Percentiles rank a stretch among this genome's conserved stretches.
Evolutionary conservation across 345 rosid genomes (phyloP).

Genomic region (Pseudoturritis turrita): DNA sequence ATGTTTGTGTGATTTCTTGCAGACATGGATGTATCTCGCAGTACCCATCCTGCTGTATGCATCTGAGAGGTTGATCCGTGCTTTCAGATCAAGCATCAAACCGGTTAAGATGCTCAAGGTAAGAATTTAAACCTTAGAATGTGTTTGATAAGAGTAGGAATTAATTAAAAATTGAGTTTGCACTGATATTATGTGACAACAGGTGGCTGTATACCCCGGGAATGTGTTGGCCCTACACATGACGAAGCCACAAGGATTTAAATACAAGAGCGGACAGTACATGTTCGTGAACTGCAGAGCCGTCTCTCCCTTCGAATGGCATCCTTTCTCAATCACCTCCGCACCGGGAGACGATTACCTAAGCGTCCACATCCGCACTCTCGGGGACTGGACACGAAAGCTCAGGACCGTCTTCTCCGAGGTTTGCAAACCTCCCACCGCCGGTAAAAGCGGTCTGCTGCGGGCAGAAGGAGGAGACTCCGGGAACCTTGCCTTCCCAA

Average conservation of each 20-base stretch:
- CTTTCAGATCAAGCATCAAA: constrained; percentile 79
- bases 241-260: constrained; percentile 87
- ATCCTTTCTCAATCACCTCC: constrained; percentile 93
- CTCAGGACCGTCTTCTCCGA: constrained; percentile 70
- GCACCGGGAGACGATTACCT: constrained; percentile 84
- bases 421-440: constrained; percentile 63
- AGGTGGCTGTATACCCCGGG: constrained; percentile 85
- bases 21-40: constrained; percentile 94
- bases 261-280: constrained; percentile 88
- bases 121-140: not conserved
- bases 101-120: constrained; percentile 78
- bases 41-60: constrained; percentile 65
- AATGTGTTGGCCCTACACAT: constrained; percentile 74
- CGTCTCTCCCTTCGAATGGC: constrained; percentile 91
- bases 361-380: constrained; percentile 81
- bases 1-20: constrained; percentile 13
- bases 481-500: constrained; percentile 58
- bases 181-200: not conserved
- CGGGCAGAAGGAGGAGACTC: constrained; percentile 54
- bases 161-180: too few relatives aligned
- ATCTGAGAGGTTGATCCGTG: constrained; percentile 62
- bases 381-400: constrained; percentile 89
- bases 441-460: constrained; percentile 60
- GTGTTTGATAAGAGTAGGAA: too few relatives aligned
- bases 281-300: constrained; percentile 85